Percentiles rank a stretch among this genome's conserved stretches.
phyloP scores from a whole-genome alignment of 306 rosid genomes.

The Neltuma alba region DNA sequence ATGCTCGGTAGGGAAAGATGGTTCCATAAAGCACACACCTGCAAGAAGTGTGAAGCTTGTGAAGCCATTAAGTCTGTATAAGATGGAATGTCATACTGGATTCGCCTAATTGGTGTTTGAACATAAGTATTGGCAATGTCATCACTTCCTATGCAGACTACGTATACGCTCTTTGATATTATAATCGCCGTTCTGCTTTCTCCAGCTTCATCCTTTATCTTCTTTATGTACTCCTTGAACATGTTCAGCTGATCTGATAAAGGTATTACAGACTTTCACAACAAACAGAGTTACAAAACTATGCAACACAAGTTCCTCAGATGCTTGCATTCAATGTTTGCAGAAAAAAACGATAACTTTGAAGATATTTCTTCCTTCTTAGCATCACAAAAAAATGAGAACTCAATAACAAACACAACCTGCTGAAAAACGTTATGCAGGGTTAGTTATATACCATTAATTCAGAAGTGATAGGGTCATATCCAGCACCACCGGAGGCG shows the following conservation, averaged over 20 bases:
- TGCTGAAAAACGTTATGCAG: background rate
- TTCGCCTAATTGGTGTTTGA: constrained; percentile 43
- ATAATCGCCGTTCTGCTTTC: constrained; percentile 37
- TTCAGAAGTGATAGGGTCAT: constrained; percentile 73
- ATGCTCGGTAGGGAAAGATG: constrained; percentile 1
- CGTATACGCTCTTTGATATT: constrained; percentile 58
- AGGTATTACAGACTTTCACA: constrained; percentile 54
- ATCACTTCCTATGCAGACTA: constrained; percentile 57
- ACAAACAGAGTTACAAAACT: constrained; percentile 1
- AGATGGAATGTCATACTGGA: constrained; percentile 46
- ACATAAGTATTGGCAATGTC: constrained; percentile 70
- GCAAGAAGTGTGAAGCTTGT: constrained; percentile 53
- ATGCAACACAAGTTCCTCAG: background rate
- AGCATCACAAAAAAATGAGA: background rate
- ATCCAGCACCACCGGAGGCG: constrained; percentile 75
- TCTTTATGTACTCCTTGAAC: constrained; percentile 58
- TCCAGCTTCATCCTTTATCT: constrained; percentile 52
- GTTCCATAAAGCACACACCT: constrained; percentile 39
- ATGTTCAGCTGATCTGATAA: constrained; percentile 54
- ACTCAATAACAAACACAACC: background rate
- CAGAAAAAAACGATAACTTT: background rate
- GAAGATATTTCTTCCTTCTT: background rate
- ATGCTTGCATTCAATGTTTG: background rate
- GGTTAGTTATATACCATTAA: constrained; percentile 40
- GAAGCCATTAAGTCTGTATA: constrained; percentile 64